Evolutionary conservation across 169 alveolate species (phyloP).

Genomic region (Perkinsus chesapeaki): DNA sequence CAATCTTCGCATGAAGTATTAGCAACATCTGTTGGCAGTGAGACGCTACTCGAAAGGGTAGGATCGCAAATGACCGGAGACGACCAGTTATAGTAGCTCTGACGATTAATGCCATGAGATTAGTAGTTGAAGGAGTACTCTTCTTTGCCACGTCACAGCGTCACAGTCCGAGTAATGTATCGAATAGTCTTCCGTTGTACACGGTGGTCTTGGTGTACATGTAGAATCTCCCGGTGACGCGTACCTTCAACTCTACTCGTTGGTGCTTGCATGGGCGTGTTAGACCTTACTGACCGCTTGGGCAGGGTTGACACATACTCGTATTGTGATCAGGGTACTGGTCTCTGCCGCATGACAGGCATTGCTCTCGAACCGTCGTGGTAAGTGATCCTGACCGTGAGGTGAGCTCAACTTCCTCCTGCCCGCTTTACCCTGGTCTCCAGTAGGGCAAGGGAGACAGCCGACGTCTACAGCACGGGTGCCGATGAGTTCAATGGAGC

Average conservation of each 20-base stretch:
- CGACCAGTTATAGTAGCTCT: neutral
- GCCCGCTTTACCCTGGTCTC: neutral
- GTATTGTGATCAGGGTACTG: neutral
- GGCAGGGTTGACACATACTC: neutral
- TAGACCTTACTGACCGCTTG: neutral
- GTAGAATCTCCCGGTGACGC: neutral
- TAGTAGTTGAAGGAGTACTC: neutral
- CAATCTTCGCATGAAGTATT: neutral
- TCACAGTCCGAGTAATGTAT: neutral
- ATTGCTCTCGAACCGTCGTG: neutral
- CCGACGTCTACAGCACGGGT: neutral
- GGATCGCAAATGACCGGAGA: neutral
- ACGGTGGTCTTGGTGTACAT: neutral
- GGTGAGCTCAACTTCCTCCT: neutral
- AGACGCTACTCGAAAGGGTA: neutral
- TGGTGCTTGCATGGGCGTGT: neutral
- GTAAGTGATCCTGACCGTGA: neutral
- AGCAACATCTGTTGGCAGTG: neutral
- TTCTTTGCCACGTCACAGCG: neutral
- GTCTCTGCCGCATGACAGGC: neutral
- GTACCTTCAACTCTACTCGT: neutral
- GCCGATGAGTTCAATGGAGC: neutral
- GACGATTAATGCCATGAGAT: neutral
- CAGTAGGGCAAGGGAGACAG: neutral
- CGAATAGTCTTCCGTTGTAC: neutral